Evolutionary conservation across 495 filamentous ascomycete genomes (phyloP).

Genomic region (Corynascus novoguineensis): DNA sequence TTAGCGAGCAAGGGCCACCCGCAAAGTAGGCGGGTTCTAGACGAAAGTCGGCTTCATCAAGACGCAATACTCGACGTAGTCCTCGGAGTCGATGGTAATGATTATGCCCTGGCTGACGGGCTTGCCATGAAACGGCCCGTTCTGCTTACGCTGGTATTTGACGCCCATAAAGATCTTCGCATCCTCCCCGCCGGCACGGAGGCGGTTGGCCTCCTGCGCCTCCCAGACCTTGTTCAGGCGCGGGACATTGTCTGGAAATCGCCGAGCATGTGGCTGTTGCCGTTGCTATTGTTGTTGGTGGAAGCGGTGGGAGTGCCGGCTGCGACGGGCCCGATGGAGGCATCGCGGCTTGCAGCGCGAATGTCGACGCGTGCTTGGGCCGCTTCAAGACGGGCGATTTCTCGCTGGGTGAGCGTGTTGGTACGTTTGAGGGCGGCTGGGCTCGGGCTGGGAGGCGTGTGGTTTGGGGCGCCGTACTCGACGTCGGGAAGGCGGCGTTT

Average conservation of each 20-base stretch:
- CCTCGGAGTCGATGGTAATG: slow-evolving; percentile 52
- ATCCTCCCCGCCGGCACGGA: slow-evolving; percentile 38
- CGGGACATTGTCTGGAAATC: slow-evolving; percentile 41
- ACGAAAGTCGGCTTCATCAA: slow-evolving; percentile 52
- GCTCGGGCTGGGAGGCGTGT: slow-evolving; percentile 13
- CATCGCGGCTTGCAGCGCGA: slow-evolving; percentile 32
- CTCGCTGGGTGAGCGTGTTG: slow-evolving; percentile 36
- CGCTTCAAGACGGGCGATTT: slow-evolving; percentile 41
- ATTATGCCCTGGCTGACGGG: slow-evolving; percentile 48
- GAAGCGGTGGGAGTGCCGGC: too few species aligned
- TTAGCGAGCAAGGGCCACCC: too few species aligned
- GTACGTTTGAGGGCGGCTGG: slow-evolving; percentile 34
- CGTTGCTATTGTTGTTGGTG: neutral
- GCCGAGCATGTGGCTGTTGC: slow-evolving; percentile 11
- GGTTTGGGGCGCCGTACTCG: slow-evolving; percentile 31
- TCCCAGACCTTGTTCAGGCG: slow-evolving; percentile 45
- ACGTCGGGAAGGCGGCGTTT: slow-evolving; percentile 36
- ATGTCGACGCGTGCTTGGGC: slow-evolving; percentile 35
- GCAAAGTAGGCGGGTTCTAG: too few species aligned
- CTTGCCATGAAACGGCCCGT: slow-evolving; percentile 47
- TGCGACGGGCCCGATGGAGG: neutral
- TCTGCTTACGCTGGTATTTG: slow-evolving; percentile 50
- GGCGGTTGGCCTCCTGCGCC: slow-evolving; percentile 39
- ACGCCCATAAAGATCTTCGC: slow-evolving; percentile 48
- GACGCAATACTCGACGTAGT: slow-evolving; percentile 54